Percentiles rank a stretch among this genome's conserved stretches.
These are phyloP conservation scores for Piromyces finnis DNA, from an alignment of 192 early-diverging fungal genomes.

Conservation along the genomic window DNA sequence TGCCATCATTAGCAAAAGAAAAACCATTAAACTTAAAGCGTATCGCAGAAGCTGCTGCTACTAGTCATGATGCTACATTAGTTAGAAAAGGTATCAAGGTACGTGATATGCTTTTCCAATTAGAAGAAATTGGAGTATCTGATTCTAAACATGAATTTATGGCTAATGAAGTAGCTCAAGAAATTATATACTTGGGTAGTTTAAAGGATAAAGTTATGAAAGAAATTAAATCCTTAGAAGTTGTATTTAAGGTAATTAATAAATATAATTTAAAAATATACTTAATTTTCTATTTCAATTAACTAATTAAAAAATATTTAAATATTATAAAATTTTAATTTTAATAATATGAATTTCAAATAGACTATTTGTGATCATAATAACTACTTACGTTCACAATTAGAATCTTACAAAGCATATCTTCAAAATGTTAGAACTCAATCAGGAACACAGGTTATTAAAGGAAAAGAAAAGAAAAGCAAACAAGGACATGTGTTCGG, in stretches of 20 bases:
- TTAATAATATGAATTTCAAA: neutral
- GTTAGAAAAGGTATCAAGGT: conserved; percentile 92
- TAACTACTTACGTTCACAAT: conserved; percentile 69
- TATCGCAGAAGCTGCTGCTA: conserved; percentile 71
- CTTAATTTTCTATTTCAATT: too few species aligned
- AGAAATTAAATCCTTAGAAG: conserved; percentile 57
- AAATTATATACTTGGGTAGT: conserved; percentile 78
- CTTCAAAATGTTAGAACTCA: conserved; percentile 82
- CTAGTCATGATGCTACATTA: conserved; percentile 66
- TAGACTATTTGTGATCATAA: conserved; percentile 85
- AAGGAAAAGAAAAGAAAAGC: conserved; percentile 18
- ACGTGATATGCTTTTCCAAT: conserved; percentile 77
- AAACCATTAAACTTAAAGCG: conserved; percentile 42
- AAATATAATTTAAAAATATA: neutral
- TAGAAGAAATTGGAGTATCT: conserved; percentile 59
- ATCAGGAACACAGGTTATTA: conserved; percentile 17
- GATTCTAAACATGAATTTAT: conserved; percentile 52
- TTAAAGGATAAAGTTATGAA: conserved; percentile 70
- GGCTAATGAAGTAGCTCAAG: conserved; percentile 75
- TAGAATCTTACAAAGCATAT: conserved; percentile 89
- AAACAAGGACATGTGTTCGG: conserved; percentile 8
- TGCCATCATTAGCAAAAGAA: conserved; percentile 46
- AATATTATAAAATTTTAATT: too few species aligned
- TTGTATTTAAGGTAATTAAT: conserved; percentile 46
- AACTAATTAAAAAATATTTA: too few species aligned